Evolutionary conservation across 805 yeast species (phyloP).

Genomic region (Candida ovalis): DNA sequence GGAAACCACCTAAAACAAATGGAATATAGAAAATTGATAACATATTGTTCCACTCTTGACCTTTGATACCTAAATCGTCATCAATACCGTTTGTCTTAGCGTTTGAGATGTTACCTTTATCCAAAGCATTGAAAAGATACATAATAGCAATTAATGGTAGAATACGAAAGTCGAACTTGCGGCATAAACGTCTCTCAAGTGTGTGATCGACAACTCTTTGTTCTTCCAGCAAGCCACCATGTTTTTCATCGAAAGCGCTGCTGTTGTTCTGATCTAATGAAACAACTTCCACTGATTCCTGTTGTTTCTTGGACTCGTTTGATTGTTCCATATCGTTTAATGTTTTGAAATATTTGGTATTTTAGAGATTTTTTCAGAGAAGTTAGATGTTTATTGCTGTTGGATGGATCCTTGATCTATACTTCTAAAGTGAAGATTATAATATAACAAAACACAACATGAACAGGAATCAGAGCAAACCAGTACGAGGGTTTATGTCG

Average conservation of each 20-base stretch:
- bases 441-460: neutral
- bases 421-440: neutral
- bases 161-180: conserved; percentile 41
- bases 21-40: conserved; percentile 44
- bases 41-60: conserved; percentile 42
- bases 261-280: conserved; percentile 6
- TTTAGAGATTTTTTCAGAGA: neutral
- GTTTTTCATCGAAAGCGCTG: conserved; percentile 3
- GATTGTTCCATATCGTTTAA: neutral
- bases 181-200: conserved; percentile 31
- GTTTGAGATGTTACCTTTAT: conserved; percentile 46
- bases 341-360: neutral
- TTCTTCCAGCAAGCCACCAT: conserved; percentile 4
- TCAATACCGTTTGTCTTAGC: conserved; percentile 47
- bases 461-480: neutral
- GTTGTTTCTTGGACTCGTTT: neutral
- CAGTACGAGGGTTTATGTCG: neutral
- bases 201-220: conserved; percentile 12
- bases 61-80: conserved; percentile 37
- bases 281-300: conserved; percentile 8
- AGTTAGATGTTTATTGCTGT: neutral
- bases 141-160: conserved; percentile 42
- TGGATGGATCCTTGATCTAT: too few relatives aligned
- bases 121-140: conserved; percentile 47
- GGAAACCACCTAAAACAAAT: conserved; percentile 42